Evolutionary conservation across 2,329 filamentous ascomycete species (phyloP), one percentile per base, ranked within the genome.

Genomic region (Botrytis cinerea): DNA sequence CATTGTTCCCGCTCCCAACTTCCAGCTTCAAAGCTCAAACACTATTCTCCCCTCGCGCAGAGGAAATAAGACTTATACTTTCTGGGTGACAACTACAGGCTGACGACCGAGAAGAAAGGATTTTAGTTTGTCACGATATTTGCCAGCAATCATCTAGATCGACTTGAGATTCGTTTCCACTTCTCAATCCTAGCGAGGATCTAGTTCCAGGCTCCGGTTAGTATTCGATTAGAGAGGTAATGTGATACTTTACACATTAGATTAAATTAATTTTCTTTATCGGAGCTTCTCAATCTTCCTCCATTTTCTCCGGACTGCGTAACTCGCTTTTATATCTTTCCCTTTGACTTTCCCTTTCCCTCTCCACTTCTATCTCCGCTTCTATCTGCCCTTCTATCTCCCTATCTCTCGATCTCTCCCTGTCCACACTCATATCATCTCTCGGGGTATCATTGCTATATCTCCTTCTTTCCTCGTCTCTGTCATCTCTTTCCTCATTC

Each of bases 381-480:
- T 38, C 38, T 38, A 38, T 38, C 38, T 38, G 38, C 38, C 38
- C 38, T 38, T 38, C 38, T 38, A 28, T 57, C 1, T 57, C 51
- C 51, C 70, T 70, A 35, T 73, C 71, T 35, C 48, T 32, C 43
- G 54, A 71, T 43, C 57, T 54, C 18, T 60, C 70, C 10, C 71
- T 67, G 35, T 77, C 73, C 14, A 74, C 35, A 22, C 74, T 76
- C 69, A 74, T 74, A 62, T 77, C 75, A 57, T 78, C 75, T 70
- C 72, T 74, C 8, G 75, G 76, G 76, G 77, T 78, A 79, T 79
- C 78, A 77, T 77, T 71, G 59, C 73, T 75, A 71, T 72, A 73
- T 45, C 74, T 73, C 40, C 76, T 69, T 70, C 59, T 70, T 40
- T 51, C 71, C 51, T 78, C 77, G 3, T 57, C 51, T 28, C n/a